These are phyloP conservation scores for Calamus simplicifolius DNA, from an alignment of 176 grass and related monocot species.

Conservation along the genomic window DNA sequence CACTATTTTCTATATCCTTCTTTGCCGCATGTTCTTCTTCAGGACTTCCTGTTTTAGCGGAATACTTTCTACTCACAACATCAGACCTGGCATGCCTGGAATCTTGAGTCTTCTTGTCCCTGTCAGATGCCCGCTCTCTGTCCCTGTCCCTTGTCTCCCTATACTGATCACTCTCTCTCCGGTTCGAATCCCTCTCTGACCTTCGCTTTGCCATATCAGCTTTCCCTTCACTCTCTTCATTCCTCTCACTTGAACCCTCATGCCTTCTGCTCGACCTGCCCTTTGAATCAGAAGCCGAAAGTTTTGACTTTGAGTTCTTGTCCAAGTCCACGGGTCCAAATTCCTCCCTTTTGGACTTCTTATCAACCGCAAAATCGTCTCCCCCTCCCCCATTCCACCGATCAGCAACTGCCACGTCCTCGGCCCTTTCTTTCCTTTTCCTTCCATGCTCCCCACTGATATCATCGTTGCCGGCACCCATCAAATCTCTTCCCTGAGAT, in stretches of 20 bases:
- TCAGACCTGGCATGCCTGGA: slow-evolving; percentile 68
- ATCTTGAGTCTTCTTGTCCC: slow-evolving; percentile 63
- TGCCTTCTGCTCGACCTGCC: slow-evolving; percentile 42
- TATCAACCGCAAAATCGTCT: slow-evolving; percentile 45
- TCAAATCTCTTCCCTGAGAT: slow-evolving; percentile 23
- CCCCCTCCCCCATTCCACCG: slow-evolving; percentile 74
- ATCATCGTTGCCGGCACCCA: slow-evolving; percentile 49
- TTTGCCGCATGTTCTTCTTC: slow-evolving; percentile 45
- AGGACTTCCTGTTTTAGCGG: slow-evolving; percentile 26
- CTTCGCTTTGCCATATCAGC: slow-evolving; percentile 39
- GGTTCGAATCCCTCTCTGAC: slow-evolving; percentile 33
- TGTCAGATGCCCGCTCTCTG: slow-evolving; percentile 44
- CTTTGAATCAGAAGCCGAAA: slow-evolving; percentile 53
- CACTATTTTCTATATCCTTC: slow-evolving; percentile 46
- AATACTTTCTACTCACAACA: slow-evolving; percentile 64
- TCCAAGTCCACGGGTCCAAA: slow-evolving; percentile 48
- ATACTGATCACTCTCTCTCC: slow-evolving; percentile 57
- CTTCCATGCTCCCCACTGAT: slow-evolving; percentile 49
- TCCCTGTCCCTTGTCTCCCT: slow-evolving; percentile 67
- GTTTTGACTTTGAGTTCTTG: slow-evolving; percentile 51
- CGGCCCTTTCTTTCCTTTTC: slow-evolving; percentile 76
- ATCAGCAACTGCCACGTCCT: slow-evolving; percentile 58
- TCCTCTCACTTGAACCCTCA: slow-evolving; percentile 24
- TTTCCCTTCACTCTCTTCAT: slow-evolving; percentile 35
- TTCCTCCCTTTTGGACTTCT: slow-evolving; percentile 59